phyloP scores from a whole-genome alignment of 257 asterid species.

The Nicotiana knightiana region DNA sequence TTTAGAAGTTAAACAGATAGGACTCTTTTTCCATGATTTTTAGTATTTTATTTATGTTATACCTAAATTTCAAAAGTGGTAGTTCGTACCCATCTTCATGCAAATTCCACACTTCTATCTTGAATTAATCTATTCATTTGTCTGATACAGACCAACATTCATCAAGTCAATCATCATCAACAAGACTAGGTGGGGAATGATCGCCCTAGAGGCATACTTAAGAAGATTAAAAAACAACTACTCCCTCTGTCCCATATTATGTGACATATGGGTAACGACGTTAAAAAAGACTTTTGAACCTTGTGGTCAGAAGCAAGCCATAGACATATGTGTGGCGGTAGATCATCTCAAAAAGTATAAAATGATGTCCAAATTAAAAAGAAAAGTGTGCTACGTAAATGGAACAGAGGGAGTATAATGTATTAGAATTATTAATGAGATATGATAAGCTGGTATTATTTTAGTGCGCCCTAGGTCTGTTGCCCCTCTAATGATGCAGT shows the following conservation, averaged over 20 bases:
- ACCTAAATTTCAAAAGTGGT: background rate
- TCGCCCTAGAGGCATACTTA: background rate
- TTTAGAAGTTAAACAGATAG: background rate
- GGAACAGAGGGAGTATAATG: background rate
- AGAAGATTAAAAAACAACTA: too few species aligned
- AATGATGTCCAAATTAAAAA: too few species aligned
- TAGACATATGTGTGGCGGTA: too few species aligned
- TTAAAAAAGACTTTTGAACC: too few species aligned
- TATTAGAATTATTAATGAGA: background rate
- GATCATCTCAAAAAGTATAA: too few species aligned
- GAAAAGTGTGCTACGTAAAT: too few species aligned
- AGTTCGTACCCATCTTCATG: background rate
- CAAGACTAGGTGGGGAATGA: background rate
- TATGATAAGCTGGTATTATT: background rate
- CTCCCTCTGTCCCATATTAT: too few species aligned
- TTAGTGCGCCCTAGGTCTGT: background rate
- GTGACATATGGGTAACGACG: too few species aligned
- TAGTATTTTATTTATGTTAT: background rate
- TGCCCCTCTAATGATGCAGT: background rate
- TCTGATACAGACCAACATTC: background rate
- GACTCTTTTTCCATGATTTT: background rate
- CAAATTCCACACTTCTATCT: background rate
- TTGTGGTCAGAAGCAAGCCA: too few species aligned
- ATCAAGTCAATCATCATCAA: background rate
- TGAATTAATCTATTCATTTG: background rate